Percentiles rank a stretch among this genome's conserved stretches.
Evolutionary conservation across 208 protist species (phyloP).

Genomic region (Naegleria gruberi): DNA sequence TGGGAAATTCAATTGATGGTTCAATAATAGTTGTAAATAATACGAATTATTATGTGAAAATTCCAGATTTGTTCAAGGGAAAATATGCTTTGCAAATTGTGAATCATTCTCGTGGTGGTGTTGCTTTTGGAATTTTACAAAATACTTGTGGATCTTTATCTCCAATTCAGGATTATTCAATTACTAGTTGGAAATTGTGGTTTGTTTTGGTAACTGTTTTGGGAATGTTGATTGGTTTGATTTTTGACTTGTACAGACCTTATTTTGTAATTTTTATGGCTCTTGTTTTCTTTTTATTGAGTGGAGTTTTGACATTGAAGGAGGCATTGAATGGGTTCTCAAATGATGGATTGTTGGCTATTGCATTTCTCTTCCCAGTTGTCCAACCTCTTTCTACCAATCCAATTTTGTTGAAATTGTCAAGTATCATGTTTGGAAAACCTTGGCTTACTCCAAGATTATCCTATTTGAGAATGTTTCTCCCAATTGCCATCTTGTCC

Average conservation of each 20-base stretch:
- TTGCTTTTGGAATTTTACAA: neutral
- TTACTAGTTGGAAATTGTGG: neutral
- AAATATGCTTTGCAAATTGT: neutral
- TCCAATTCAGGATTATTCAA: neutral
- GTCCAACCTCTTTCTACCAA: neutral
- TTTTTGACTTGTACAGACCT: neutral
- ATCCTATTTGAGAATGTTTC: neutral
- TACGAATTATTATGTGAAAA: neutral
- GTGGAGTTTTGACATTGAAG: neutral
- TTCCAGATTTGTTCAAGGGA: neutral
- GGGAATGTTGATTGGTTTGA: neutral
- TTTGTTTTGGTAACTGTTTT: neutral
- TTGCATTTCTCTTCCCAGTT: conserved; percentile 23
- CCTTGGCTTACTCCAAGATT: neutral
- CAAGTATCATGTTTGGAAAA: neutral
- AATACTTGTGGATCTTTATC: neutral
- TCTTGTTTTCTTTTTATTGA: neutral
- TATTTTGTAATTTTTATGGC: conserved; percentile 18
- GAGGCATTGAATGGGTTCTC: conserved; percentile 27
- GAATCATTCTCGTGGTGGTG: neutral
- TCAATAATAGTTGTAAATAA: too few species aligned
- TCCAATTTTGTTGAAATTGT: neutral
- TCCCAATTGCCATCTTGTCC: neutral
- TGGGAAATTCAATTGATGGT: too few species aligned
- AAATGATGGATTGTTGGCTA: conserved; percentile 21